A percentile compares a stretch with the other conserved stretches of the same genome.
These are phyloP conservation scores for Cordyceps fumosorosea DNA, from an alignment of 2,329 filamentous ascomycete genomes.

Conservation along the genomic window DNA sequence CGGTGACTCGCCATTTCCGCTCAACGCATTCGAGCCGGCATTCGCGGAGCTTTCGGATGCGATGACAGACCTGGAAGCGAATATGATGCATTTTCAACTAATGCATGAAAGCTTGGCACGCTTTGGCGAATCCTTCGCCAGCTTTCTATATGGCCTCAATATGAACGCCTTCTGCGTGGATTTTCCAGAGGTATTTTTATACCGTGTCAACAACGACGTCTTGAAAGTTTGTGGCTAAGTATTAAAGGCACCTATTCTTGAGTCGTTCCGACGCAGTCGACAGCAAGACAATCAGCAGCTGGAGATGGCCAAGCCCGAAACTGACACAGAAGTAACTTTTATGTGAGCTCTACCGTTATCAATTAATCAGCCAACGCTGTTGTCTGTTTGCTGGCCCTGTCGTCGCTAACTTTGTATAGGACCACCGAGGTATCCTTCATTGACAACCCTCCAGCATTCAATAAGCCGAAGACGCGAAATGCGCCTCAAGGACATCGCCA, in stretches of 20 bases:
- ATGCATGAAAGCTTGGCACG: conserved; percentile 92
- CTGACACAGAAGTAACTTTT: conserved; percentile 72
- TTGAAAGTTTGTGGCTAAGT: neutral
- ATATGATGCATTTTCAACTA: conserved; percentile 93
- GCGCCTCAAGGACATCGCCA: conserved; percentile 35
- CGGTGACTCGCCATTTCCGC: conserved; percentile 54
- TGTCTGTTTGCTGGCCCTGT: neutral
- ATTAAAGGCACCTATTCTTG: conserved; percentile 66
- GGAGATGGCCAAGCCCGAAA: conserved; percentile 24
- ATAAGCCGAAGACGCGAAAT: conserved; percentile 42
- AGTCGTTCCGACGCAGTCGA: conserved; percentile 69
- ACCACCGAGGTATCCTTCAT: conserved; percentile 90
- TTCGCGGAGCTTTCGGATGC: conserved; percentile 92
- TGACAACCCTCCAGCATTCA: conserved; percentile 65
- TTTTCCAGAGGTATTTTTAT: conserved; percentile 70
- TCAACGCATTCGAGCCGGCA: conserved; percentile 78
- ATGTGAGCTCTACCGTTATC: conserved; percentile 49
- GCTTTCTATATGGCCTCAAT: conserved; percentile 91
- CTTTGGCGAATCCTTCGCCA: conserved; percentile 93
- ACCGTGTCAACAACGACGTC: neutral
- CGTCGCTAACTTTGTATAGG: conserved; percentile 38
- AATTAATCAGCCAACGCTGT: neutral
- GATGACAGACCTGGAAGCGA: conserved; percentile 92
- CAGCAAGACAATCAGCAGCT: conserved; percentile 45
- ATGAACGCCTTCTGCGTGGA: conserved; percentile 99